Conservation (phyloP, 306 rosid genomes). For the Lupinus albus region DNA sequence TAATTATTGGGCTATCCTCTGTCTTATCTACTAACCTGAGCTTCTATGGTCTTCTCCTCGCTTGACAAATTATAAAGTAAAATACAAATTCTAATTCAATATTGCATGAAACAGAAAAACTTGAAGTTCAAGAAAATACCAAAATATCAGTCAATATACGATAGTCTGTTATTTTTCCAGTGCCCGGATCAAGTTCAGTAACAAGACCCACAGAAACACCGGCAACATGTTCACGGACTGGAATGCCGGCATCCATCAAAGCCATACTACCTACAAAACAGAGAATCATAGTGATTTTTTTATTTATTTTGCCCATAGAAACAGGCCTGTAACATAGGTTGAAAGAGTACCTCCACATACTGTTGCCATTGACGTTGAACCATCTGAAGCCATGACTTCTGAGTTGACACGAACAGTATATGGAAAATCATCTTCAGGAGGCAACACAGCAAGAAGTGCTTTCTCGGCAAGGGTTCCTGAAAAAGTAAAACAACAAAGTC, state of each 20-base stretch:
- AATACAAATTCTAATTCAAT: neutral
- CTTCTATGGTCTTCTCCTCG: neutral
- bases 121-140: conserved; percentile 53
- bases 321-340: neutral
- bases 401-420: conserved; percentile 86
- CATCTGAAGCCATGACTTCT: conserved; percentile 98
- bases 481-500: conserved; percentile 36
- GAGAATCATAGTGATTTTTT: conserved; percentile 13
- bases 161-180: conserved; percentile 71
- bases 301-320: neutral
- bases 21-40: neutral
- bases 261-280: conserved; percentile 81
- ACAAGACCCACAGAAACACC: conserved; percentile 96
- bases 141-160: conserved; percentile 94
- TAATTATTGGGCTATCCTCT: neutral
- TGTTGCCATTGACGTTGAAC: conserved; percentile 98
- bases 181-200: conserved; percentile 76
- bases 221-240: conserved; percentile 86
- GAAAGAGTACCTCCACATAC: conserved; percentile 86
- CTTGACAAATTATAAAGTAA: neutral
- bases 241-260: conserved; percentile 96
- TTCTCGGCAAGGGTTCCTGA: conserved; percentile 97
- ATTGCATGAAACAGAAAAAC: conserved; percentile 26
- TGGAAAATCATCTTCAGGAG: conserved; percentile 86
- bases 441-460: conserved; percentile 92